A percentile compares a stretch with the other conserved stretches of the same genome.
These are phyloP conservation scores for Climacium dendroides DNA, from an alignment of 225 moss, liverwort and hornwort genomes.

Conservation along the genomic window DNA sequence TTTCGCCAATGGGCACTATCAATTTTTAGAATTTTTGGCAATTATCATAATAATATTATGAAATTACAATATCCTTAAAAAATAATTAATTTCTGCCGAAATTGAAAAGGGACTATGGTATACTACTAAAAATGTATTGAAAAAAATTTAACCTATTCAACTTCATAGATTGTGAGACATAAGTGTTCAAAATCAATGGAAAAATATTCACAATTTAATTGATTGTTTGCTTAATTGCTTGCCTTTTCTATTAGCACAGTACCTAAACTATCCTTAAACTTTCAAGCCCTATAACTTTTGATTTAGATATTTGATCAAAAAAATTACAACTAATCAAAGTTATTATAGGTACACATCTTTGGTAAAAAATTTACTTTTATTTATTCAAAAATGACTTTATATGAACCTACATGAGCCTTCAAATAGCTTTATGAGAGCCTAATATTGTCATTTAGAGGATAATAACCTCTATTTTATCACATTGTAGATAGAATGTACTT, in stretches of 20 bases:
- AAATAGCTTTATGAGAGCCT: rapidly evolving
- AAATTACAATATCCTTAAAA: too few species aligned
- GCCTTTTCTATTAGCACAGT: rapidly evolving
- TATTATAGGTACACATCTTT: rapidly evolving
- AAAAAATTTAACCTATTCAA: rapidly evolving
- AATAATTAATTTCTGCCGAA: too few species aligned
- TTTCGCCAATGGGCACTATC: too few species aligned
- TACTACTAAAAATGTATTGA: neutral
- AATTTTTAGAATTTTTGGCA: too few species aligned
- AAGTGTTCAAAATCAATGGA: neutral
- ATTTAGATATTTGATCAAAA: rapidly evolving
- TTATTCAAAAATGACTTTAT: neutral
- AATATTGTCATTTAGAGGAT: neutral
- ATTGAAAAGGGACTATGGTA: too few species aligned
- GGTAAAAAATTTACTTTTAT: neutral
- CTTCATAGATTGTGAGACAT: neutral
- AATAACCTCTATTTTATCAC: neutral
- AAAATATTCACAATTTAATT: neutral
- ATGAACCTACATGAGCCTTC: rapidly evolving
- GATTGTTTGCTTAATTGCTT: neutral
- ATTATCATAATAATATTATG: too few species aligned
- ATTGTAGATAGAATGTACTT: neutral
- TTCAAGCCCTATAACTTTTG: neutral
- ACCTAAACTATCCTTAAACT: rapidly evolving
- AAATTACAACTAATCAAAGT: too few species aligned